Percentiles rank a stretch among this genome's conserved stretches.
Evolutionary conservation across 176 grass and related monocot species (phyloP).

Genomic region (Avena eriantha): DNA sequence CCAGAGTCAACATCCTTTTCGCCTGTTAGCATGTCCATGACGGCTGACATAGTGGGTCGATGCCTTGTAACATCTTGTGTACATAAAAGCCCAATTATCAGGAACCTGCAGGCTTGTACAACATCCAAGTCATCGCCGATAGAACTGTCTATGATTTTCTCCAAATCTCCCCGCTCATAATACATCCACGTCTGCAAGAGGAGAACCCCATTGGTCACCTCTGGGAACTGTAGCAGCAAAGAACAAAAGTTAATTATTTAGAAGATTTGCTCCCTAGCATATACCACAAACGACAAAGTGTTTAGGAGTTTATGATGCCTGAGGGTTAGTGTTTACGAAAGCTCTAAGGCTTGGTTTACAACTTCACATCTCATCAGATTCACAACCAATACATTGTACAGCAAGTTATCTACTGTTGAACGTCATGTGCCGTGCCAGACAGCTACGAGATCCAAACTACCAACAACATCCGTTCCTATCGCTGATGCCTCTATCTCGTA

Average conservation of each 20-base stretch:
- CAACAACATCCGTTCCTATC: neutral
- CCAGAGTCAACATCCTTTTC: constrained; percentile 47
- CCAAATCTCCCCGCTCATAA: constrained; percentile 61
- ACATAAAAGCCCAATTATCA: constrained; percentile 81
- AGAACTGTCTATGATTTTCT: constrained; percentile 66
- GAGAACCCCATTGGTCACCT: constrained; percentile 71
- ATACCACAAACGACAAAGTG: neutral
- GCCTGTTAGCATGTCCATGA: constrained; percentile 61
- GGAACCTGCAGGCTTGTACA: constrained; percentile 64
- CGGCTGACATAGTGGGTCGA: constrained; percentile 68
- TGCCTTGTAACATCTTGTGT: constrained; percentile 74
- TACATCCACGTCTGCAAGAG: constrained; percentile 84
- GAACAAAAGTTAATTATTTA: constrained; percentile 44
- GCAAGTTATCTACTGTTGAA: neutral
- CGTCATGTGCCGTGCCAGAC: neutral
- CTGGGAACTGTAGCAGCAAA: constrained; percentile 65
- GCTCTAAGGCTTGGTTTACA: constrained; percentile 8
- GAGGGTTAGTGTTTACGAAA: neutral
- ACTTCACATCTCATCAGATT: neutral
- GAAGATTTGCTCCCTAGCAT: constrained; percentile 35
- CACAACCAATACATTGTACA: neutral
- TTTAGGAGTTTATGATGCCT: neutral
- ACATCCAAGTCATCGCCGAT: constrained; percentile 63
- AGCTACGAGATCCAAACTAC: neutral
- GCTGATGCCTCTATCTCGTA: neutral